Evolutionary conservation across 306 rosid species (phyloP).

Genomic region (Cicer arietinum): DNA sequence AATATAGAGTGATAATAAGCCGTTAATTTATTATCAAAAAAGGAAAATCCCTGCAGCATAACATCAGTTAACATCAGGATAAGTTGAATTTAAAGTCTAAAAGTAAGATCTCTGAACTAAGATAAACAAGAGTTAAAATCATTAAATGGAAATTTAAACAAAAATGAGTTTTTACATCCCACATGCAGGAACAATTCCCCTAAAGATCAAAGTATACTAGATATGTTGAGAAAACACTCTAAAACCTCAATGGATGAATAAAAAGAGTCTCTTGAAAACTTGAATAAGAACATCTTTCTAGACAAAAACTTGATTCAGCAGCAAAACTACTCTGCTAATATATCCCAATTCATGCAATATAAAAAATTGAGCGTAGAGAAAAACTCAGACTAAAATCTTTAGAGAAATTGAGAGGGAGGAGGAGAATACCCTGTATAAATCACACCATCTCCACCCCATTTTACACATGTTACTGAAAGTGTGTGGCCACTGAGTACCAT

Average conservation of each 20-base stretch:
- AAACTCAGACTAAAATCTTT: not conserved
- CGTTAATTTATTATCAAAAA: not conserved
- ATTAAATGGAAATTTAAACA: constrained; percentile 14
- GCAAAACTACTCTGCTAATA: not conserved
- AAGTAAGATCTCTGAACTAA: constrained; percentile 15
- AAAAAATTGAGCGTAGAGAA: not conserved
- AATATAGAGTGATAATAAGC: not conserved
- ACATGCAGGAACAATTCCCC: not conserved
- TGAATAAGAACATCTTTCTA: constrained; percentile 17
- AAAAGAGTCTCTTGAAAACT: not conserved
- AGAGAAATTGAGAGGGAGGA: constrained; percentile 13
- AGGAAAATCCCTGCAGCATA: not conserved
- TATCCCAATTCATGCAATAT: constrained; percentile 16
- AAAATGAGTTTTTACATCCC: not conserved
- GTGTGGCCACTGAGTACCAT: constrained; percentile 86
- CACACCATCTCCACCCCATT: constrained; percentile 99
- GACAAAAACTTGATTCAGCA: not conserved
- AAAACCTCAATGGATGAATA: constrained; percentile 14
- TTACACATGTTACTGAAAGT: constrained; percentile 87
- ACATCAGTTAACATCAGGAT: not conserved
- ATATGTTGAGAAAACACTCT: not conserved
- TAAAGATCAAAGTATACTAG: not conserved
- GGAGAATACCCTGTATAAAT: constrained; percentile 83
- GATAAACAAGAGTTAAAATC: constrained; percentile 6
- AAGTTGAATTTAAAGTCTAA: constrained; percentile 1